A percentile compares a stretch with the other conserved stretches of the same genome.
Evolutionary conservation across 2,329 filamentous ascomycete genomes (phyloP).

Genomic region (Trichoderma sp.): DNA sequence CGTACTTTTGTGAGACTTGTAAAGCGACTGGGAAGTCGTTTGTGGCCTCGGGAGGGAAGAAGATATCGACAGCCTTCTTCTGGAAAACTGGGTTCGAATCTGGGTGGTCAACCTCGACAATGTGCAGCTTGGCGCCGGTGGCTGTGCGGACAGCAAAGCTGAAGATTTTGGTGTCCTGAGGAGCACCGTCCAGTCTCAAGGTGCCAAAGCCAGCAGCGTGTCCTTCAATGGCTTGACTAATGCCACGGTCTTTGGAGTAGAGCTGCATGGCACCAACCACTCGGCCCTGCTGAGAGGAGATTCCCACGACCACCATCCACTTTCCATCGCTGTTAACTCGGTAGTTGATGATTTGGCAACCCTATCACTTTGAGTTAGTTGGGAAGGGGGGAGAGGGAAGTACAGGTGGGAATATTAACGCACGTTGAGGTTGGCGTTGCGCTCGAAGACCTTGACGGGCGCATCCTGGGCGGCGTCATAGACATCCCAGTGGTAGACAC

Average conservation of each 20-base stretch:
- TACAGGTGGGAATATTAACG: conserved; percentile 35
- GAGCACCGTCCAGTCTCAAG: conserved; percentile 81
- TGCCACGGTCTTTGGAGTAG: conserved; percentile 91
- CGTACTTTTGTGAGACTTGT: conserved; percentile 95
- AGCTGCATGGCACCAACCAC: conserved; percentile 97
- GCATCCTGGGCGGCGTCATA: conserved; percentile 77
- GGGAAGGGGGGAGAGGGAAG: background rate
- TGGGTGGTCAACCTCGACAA: conserved; percentile 95
- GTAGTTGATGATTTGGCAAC: conserved; percentile 99
- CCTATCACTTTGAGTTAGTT: conserved; percentile 48
- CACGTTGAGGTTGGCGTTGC: conserved; percentile 85
- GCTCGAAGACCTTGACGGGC: conserved; percentile 90
- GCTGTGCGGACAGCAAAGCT: conserved; percentile 91
- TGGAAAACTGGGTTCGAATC: conserved; percentile 83
- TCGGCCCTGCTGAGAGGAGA: conserved; percentile 87
- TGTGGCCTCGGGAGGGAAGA: conserved; percentile 91
- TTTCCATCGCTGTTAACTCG: conserved; percentile 92
- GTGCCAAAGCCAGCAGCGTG: conserved; percentile 94
- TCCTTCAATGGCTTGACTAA: conserved; percentile 97
- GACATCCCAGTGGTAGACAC: conserved; percentile 97
- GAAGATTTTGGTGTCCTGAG: conserved; percentile 91
- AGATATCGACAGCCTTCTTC: conserved; percentile 97
- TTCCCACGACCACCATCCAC: conserved; percentile 98
- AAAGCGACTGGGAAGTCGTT: conserved; percentile 98
- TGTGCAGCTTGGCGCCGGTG: conserved; percentile 89